phyloP scores from a whole-genome alignment of 148 eudicot species.

The Persicaria tinctoria region DNA sequence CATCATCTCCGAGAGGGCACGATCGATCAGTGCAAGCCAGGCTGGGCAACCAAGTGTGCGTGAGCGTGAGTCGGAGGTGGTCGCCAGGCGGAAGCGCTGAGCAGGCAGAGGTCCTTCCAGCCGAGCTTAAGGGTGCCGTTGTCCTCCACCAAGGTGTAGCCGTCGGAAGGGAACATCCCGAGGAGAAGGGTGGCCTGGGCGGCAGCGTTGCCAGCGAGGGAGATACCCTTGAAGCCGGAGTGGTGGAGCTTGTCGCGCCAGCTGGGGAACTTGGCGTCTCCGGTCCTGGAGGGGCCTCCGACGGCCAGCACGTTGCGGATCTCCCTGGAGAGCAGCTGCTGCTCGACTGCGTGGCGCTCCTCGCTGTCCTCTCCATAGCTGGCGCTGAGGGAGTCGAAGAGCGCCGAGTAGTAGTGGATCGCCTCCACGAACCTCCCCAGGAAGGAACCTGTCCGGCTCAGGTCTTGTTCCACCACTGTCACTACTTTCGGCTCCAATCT shows the following conservation, averaged over 20 bases:
- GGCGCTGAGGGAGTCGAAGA: slow-evolving; percentile 89
- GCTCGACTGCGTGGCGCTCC: slow-evolving; percentile 89
- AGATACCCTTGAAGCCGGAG: slow-evolving; percentile 66
- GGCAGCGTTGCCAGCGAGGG: slow-evolving; percentile 86
- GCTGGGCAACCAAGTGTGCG: background rate
- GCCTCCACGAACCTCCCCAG: slow-evolving; percentile 93
- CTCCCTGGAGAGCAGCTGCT: slow-evolving; percentile 79
- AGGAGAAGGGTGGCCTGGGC: slow-evolving; percentile 88
- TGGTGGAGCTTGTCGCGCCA: slow-evolving; percentile 92
- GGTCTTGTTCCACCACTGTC: slow-evolving; percentile 94
- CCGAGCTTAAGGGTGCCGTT: slow-evolving; percentile 91
- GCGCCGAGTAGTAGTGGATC: slow-evolving; percentile 93
- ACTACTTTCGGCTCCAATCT: slow-evolving; percentile 95
- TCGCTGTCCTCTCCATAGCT: slow-evolving; percentile 93
- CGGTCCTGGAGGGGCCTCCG: slow-evolving; percentile 73
- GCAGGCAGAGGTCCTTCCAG: slow-evolving; percentile 92
- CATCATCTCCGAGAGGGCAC: too few relatives aligned
- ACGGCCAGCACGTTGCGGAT: slow-evolving; percentile 74
- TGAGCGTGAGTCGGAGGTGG: slow-evolving; percentile 24
- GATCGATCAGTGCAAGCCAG: background rate
- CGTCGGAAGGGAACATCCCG: slow-evolving; percentile 95
- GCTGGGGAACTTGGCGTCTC: slow-evolving; percentile 63
- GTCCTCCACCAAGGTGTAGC: slow-evolving; percentile 89
- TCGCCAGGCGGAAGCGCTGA: slow-evolving; percentile 95
- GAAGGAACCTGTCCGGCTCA: slow-evolving; percentile 81